Evolutionary conservation across 169 alveolate genomes (phyloP).

Genomic region (Toxoplasma gondii): DNA sequence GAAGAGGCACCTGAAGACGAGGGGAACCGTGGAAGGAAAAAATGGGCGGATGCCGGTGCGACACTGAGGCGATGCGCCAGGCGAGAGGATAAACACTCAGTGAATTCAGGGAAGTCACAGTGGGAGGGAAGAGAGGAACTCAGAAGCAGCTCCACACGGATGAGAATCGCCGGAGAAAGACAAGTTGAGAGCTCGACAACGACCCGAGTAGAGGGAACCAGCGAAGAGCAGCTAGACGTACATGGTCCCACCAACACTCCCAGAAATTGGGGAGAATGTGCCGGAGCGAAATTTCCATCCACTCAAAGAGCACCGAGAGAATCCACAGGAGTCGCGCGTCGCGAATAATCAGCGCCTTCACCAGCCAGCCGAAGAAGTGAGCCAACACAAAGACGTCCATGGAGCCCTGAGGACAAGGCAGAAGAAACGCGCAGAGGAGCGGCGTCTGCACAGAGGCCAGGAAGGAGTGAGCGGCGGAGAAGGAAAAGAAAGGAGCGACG

Average conservation of each 20-base stretch:
- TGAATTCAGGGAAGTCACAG: too few species aligned
- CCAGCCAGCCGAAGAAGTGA: constrained; percentile 89
- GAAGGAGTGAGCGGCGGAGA: neutral
- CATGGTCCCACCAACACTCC: constrained; percentile 96
- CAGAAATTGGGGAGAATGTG: constrained; percentile 90
- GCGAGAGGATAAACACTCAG: too few species aligned
- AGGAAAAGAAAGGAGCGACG: neutral
- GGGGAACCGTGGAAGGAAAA: too few species aligned
- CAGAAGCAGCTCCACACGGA: too few species aligned
- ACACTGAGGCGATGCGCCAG: too few species aligned
- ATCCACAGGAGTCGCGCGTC: constrained; percentile 84
- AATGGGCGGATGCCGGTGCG: too few species aligned
- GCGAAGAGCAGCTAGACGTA: constrained; percentile 35
- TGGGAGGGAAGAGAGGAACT: too few species aligned
- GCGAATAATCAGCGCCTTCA: constrained; percentile 87
- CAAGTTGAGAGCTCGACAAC: neutral
- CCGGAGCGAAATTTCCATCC: constrained; percentile 87
- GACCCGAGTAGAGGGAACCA: neutral
- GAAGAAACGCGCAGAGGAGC: constrained; percentile 14
- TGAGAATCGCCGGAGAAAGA: neutral
- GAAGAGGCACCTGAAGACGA: too few species aligned
- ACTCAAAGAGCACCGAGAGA: constrained; percentile 83
- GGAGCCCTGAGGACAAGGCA: constrained; percentile 62
- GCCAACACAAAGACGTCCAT: constrained; percentile 86
- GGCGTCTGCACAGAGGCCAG: neutral